Conservation (phyloP, 2,329 filamentous ascomycete genomes). For the Fusarium hostae region DNA sequence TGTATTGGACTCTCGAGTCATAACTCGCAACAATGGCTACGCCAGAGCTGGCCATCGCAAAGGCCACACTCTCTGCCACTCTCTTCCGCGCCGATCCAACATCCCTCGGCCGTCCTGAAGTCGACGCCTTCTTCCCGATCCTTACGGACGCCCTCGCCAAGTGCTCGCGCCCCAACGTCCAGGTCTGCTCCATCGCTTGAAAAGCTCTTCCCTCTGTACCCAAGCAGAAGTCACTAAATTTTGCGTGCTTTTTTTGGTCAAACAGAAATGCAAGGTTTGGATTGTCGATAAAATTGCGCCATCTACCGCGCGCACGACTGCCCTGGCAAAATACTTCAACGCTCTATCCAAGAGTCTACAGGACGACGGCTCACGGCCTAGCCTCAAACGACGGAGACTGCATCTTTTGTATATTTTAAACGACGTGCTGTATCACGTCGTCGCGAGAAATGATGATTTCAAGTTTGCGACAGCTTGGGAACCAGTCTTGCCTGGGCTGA, state of each 20-base stretch:
- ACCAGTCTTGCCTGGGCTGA: conserved; percentile 69
- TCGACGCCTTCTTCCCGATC: conserved; percentile 74
- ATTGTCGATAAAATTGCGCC: conserved; percentile 77
- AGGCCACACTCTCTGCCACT: conserved; percentile 79
- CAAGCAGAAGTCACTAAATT: conserved; percentile 45
- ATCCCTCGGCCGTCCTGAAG: conserved; percentile 73
- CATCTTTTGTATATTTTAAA: conserved; percentile 83
- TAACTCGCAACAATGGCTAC: conserved; percentile 64
- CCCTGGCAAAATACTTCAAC: conserved; percentile 80
- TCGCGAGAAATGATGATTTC: conserved; percentile 61
- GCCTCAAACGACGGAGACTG: conserved; percentile 74
- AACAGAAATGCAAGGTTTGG: conserved; percentile 90
- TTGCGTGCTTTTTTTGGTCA: conserved; percentile 42
- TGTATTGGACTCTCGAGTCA: neutral
- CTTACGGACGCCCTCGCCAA: conserved; percentile 73
- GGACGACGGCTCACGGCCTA: conserved; percentile 55
- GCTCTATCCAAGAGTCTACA: conserved; percentile 67
- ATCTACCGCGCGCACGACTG: conserved; percentile 72
- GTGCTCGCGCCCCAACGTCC: conserved; percentile 84
- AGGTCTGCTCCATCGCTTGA: conserved; percentile 74
- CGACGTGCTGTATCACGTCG: conserved; percentile 79
- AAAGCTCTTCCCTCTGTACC: conserved; percentile 41
- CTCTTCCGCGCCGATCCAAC: conserved; percentile 80
- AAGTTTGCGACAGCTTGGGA: conserved; percentile 68
- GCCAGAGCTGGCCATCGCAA: conserved; percentile 79